phyloP scores from a whole-genome alignment of 345 rosid genomes.

The Physaria fendleri region DNA sequence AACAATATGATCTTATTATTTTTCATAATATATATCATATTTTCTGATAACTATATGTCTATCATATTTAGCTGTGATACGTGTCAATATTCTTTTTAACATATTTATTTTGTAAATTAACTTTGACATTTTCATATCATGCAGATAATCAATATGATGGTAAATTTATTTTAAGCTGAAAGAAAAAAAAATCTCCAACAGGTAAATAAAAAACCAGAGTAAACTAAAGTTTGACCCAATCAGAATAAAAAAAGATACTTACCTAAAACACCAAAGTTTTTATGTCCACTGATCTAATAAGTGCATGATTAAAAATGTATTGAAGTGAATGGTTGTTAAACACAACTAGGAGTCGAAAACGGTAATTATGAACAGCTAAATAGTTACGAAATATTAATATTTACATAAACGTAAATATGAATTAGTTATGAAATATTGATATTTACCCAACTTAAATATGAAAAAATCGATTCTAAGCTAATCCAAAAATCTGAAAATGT shows the following conservation, averaged over 20 bases:
- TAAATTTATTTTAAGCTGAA: neutral
- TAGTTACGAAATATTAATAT: too few relatives aligned
- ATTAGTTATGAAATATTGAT: too few relatives aligned
- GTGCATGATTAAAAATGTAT: too few relatives aligned
- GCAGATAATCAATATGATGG: neutral
- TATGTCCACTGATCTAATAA: constrained; percentile 18
- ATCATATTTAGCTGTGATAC: neutral
- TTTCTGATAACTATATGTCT: neutral
- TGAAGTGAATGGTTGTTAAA: too few relatives aligned
- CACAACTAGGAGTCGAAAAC: too few relatives aligned
- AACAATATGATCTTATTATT: neutral
- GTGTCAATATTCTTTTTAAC: constrained; percentile 7
- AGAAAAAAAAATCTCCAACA: neutral
- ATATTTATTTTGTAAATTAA: neutral
- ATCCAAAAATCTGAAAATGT: too few relatives aligned
- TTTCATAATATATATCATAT: neutral
- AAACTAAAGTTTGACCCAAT: constrained; percentile 24
- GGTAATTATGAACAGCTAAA: too few relatives aligned
- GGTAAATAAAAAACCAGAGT: neutral
- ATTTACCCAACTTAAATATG: too few relatives aligned
- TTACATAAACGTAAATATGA: too few relatives aligned
- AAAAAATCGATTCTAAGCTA: too few relatives aligned
- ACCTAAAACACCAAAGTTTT: constrained; percentile 10
- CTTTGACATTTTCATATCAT: neutral
- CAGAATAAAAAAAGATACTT: neutral